phyloP scores from a whole-genome alignment of 192 early-diverging fungal species.

The Piromyces finnis region DNA sequence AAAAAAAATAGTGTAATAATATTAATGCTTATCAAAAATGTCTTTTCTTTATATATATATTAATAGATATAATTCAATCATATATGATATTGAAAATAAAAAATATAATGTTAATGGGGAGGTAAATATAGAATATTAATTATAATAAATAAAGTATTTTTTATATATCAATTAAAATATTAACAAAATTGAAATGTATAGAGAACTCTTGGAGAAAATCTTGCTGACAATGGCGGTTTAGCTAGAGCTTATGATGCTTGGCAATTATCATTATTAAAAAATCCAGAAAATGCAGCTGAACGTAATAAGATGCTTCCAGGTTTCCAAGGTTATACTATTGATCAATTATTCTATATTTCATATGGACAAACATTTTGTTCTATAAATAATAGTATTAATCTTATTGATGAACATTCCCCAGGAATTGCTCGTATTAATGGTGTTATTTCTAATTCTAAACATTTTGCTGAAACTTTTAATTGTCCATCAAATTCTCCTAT shows the following conservation, averaged over 20 bases:
- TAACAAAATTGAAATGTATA: no score
- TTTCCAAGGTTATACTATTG: conserved; percentile 23
- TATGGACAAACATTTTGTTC: conserved; percentile 52
- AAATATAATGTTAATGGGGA: conserved; percentile 30
- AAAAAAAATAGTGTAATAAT: no score
- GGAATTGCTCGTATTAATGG: conserved; percentile 8
- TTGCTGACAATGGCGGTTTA: conserved; percentile 53
- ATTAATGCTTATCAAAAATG: no score
- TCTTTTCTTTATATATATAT: no score
- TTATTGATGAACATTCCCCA: conserved; percentile 12
- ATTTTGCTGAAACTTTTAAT: conserved; percentile 12
- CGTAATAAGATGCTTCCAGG: conserved; percentile 15
- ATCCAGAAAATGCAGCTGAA: background rate
- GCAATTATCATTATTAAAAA: conserved; percentile 6
- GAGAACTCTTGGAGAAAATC: conserved; percentile 36
- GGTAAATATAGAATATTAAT: no score
- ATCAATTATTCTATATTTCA: conserved; percentile 48
- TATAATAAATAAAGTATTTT: no score
- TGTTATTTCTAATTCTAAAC: conserved; percentile 4
- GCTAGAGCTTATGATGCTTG: conserved; percentile 1
- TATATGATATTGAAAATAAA: conserved; percentile 14
- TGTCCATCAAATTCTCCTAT: background rate
- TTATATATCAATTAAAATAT: no score
- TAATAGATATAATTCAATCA: conserved; percentile 22
- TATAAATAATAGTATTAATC: conserved; percentile 10